Base-by-base conservation (phyloP, 345 rosid genomes). In the Populus simonii region DNA sequence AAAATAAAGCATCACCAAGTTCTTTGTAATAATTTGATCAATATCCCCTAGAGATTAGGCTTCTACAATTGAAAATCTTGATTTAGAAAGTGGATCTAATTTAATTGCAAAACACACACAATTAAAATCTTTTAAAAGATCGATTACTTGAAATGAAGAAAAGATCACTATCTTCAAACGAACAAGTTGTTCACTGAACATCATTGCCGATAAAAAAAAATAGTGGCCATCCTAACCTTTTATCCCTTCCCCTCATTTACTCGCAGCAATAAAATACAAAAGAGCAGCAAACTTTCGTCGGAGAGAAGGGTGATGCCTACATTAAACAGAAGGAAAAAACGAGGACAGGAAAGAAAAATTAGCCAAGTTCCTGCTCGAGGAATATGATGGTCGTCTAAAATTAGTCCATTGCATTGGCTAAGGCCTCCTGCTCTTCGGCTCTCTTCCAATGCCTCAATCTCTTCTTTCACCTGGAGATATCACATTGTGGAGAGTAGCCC, bases 391-490 rank as follows among this genome's bases (percentile, higher is more conserved):
- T 76, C 77, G 76, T 70, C 78, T 81, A 81, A 84, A 81, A 75
- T 74, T 45, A 80, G 85, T 74, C 49, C 67, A 43, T 59, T 66
- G 38, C 55, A 16, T 27, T 47, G 39, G 1, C 76, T 49, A 63
- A 73, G 59, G 33, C 59, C 29, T 35, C 68, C 5, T 18, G 2
- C 57, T 55, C 9, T 1, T 38, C 15, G 12, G 25, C n/a, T 36
- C 55, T 62, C 36, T 11, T 3, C 13, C 6, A 29, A n/a, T n/a
- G 63, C 27, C 6, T 55, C 72, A 68, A 39, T 36, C 55, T 62
- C 36, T 33, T 33, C 36, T 65, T 70, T 89, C 87, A 87, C 77
- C 96, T 89, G 57, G 89, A 87, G 75, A 89, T 84, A 55, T 88
- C 91, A 76, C 89, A 84, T 71, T 83, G 80, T 25, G 88, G 70